A percentile compares a stretch with the other conserved stretches of the same genome.
Evolutionary conservation across 2,329 filamentous ascomycete genomes (phyloP).

Genomic region (Alternaria longipes): DNA sequence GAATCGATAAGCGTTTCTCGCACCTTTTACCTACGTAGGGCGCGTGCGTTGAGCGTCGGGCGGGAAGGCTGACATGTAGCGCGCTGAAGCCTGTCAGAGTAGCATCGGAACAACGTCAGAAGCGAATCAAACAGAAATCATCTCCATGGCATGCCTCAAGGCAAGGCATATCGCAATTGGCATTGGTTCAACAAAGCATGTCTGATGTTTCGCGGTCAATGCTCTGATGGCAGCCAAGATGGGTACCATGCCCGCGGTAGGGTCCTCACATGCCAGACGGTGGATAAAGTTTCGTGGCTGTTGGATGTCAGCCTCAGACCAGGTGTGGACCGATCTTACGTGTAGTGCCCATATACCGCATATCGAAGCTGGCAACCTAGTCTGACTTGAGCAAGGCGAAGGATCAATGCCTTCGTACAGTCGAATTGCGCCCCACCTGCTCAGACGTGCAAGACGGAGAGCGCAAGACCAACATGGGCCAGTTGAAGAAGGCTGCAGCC

Average conservation of each 20-base stretch:
- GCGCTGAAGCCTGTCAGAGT: slow-evolving; percentile 22
- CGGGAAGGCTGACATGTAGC: slow-evolving; percentile 28
- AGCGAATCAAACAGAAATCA: slow-evolving; percentile 1
- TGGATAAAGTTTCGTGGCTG: slow-evolving; percentile 33
- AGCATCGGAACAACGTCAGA: slow-evolving; percentile 12
- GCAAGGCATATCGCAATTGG: not conserved
- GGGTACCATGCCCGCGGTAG: slow-evolving; percentile 15
- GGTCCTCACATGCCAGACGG: slow-evolving; percentile 6
- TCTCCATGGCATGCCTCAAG: slow-evolving; percentile 2
- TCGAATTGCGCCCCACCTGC: slow-evolving; percentile 23
- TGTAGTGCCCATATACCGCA: slow-evolving; percentile 36
- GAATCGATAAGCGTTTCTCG: slow-evolving; percentile 40
- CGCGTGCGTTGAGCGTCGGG: slow-evolving; percentile 17
- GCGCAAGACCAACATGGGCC: slow-evolving; percentile 14
- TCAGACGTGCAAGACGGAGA: slow-evolving; percentile 31
- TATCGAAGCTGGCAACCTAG: slow-evolving; percentile 33
- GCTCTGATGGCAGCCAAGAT: slow-evolving; percentile 6
- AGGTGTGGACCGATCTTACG: slow-evolving; percentile 43
- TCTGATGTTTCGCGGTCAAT: slow-evolving; percentile 6
- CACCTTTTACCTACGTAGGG: slow-evolving; percentile 14
- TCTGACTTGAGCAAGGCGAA: slow-evolving; percentile 22
- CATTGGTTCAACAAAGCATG: not conserved
- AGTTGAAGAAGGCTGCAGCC: slow-evolving; percentile 16
- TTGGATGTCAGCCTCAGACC: slow-evolving; percentile 43
- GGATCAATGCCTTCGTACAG: slow-evolving; percentile 24